Percentiles rank a stretch among this genome's conserved stretches.
Evolutionary conservation across 208 protist species (phyloP).

Genomic region (Blechomonas ayalai): DNA sequence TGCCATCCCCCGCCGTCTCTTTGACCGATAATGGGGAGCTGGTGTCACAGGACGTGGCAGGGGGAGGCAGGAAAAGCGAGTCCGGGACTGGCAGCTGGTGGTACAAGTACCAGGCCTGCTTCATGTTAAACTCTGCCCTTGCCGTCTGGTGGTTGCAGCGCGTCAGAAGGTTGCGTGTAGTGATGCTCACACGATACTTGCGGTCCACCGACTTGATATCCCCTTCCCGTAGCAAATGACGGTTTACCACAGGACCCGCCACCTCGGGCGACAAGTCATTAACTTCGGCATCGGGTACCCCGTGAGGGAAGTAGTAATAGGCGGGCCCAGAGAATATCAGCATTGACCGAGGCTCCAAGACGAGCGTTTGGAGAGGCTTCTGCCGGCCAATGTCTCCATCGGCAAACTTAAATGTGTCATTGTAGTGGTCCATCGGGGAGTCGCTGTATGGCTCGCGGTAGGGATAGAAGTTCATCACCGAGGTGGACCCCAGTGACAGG

Average conservation of each 20-base stretch:
- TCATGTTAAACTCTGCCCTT: constrained; percentile 81
- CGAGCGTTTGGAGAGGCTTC: constrained; percentile 56
- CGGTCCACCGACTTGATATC: constrained; percentile 41
- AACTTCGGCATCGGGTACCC: constrained; percentile 61
- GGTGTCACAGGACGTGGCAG: too few species aligned
- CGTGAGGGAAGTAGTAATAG: constrained; percentile 87
- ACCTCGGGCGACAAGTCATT: constrained; percentile 43
- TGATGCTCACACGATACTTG: constrained; percentile 75
- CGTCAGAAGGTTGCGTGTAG: constrained; percentile 77
- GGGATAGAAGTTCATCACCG: constrained; percentile 85
- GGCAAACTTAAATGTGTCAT: constrained; percentile 87
- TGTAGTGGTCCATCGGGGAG: constrained; percentile 89
- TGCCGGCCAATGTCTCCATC: constrained; percentile 59
- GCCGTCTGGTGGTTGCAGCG: constrained; percentile 78
- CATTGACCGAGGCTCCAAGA: constrained; percentile 83
- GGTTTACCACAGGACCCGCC: constrained; percentile 71
- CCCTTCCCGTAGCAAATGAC: constrained; percentile 46
- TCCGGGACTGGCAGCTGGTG: constrained; percentile 52
- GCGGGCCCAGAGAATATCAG: constrained; percentile 74
- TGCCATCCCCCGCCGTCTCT: too few species aligned
- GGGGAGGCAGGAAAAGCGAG: constrained; percentile 32
- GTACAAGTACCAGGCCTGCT: constrained; percentile 82
- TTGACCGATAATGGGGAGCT: neutral
- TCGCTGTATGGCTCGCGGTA: constrained; percentile 56
- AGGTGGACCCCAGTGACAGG: constrained; percentile 70